Conservation (phyloP, 148 eudicot species). For the Talinum fruticosum region DNA sequence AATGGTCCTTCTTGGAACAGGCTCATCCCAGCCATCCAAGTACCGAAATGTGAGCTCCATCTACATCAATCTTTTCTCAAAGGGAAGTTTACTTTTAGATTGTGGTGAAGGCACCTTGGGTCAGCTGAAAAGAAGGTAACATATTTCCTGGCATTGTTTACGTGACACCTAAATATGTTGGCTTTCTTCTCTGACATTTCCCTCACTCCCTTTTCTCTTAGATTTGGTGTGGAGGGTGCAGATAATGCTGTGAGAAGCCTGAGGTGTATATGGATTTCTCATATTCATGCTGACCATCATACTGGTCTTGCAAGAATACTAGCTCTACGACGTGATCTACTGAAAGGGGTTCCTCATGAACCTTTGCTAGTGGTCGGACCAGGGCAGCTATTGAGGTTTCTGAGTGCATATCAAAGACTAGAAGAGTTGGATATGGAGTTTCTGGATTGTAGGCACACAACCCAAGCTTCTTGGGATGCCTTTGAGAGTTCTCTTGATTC, state of each 20-base stretch:
- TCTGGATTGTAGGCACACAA: slow-evolving; percentile 87
- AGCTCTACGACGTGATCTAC: slow-evolving; percentile 70
- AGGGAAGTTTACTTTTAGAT: slow-evolving; percentile 83
- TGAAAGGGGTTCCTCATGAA: slow-evolving; percentile 63
- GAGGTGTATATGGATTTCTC: slow-evolving; percentile 90
- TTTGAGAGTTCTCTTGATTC: slow-evolving; percentile 37
- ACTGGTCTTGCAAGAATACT: slow-evolving; percentile 93
- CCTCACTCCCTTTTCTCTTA: slow-evolving; percentile 18
- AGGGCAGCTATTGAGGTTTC: slow-evolving; percentile 63
- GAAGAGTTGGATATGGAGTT: slow-evolving; percentile 85
- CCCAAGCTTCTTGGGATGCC: slow-evolving; percentile 52
- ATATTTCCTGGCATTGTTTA: not conserved
- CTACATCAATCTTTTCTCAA: slow-evolving; percentile 78
- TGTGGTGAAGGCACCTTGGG: slow-evolving; percentile 98
- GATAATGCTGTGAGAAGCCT: slow-evolving; percentile 69
- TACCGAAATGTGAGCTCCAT: slow-evolving; percentile 89
- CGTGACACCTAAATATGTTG: not conserved
- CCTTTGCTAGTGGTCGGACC: slow-evolving; percentile 86
- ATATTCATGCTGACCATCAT: slow-evolving; percentile 98
- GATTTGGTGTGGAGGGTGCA: slow-evolving; percentile 87
- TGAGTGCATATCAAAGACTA: slow-evolving; percentile 83
- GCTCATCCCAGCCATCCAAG: slow-evolving; percentile 99
- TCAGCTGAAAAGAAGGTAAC: slow-evolving; percentile 92
- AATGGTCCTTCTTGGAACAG: slow-evolving; percentile 92
- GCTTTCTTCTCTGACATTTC: slow-evolving; percentile 10